These are phyloP conservation scores for Fusarium temperatum DNA, from an alignment of 2,329 filamentous ascomycete species.

Conservation along the genomic window DNA sequence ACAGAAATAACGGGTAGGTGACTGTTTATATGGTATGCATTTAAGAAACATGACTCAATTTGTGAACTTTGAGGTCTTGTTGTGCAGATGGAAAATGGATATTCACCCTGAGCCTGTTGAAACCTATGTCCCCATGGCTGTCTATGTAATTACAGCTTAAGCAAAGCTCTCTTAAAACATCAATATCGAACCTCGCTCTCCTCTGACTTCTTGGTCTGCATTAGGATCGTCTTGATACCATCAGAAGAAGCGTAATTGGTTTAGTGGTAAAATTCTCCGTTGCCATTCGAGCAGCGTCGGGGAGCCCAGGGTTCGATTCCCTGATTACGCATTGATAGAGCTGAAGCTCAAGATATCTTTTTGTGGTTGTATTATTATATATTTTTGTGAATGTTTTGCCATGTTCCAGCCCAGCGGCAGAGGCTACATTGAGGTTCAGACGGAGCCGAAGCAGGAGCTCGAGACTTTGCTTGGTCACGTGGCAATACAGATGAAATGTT, in stretches of 20 bases:
- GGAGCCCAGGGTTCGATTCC: neutral
- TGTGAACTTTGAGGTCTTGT: too few relatives aligned
- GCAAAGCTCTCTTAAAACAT: neutral
- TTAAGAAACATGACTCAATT: too few relatives aligned
- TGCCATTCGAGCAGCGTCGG: neutral
- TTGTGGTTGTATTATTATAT: rapidly evolving
- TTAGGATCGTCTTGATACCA: rapidly evolving
- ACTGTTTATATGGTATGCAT: neutral
- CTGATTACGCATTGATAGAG: neutral
- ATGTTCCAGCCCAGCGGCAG: rapidly evolving
- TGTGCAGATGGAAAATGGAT: neutral
- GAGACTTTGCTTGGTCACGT: neutral
- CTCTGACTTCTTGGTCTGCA: rapidly evolving
- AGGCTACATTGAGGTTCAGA: rapidly evolving
- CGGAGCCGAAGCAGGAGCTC: rapidly evolving
- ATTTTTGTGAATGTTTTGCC: rapidly evolving
- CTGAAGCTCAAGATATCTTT: neutral
- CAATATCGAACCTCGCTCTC: neutral
- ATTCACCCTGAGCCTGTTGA: rapidly evolving
- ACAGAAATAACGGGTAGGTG: neutral
- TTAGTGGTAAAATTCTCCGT: neutral
- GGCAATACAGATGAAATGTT: neutral
- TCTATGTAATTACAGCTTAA: neutral
- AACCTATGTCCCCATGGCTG: neutral
- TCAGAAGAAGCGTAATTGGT: neutral